phyloP scores from a whole-genome alignment of 306 rosid genomes.

The Medicago arabica region DNA sequence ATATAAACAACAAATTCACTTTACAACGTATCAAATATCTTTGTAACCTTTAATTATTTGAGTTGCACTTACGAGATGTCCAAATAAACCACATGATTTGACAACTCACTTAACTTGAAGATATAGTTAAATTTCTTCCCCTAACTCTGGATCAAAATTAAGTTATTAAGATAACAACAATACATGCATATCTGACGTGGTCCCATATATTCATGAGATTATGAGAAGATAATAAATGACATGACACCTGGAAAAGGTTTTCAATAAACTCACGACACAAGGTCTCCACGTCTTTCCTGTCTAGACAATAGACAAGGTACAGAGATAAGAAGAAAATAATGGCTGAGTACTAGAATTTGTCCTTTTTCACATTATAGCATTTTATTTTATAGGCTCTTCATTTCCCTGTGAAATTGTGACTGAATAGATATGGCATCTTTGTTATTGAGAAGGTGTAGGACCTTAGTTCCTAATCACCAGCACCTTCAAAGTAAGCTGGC shows the following conservation, averaged over 20 bases:
- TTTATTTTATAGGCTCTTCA: neutral
- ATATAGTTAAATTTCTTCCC: no score
- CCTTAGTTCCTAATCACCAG: neutral
- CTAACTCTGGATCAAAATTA: no score
- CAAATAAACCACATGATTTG: neutral
- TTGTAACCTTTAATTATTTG: no score
- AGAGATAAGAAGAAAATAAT: neutral
- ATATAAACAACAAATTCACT: no score
- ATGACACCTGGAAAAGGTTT: neutral
- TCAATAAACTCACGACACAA: constrained; percentile 8
- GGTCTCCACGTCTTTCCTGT: neutral
- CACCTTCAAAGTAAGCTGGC: neutral
- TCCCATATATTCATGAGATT: neutral
- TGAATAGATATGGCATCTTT: neutral
- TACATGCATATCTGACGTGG: neutral
- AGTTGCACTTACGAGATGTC: no score
- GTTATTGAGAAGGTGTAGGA: neutral
- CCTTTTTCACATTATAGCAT: neutral
- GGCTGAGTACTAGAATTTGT: neutral
- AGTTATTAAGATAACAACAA: constrained; percentile 1
- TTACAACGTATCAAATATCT: no score
- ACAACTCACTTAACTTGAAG: no score
- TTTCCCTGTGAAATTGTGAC: no score
- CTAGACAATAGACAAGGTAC: neutral
- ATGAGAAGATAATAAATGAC: neutral